These are phyloP conservation scores for Mycosarcoma maydis DNA, from an alignment of 1,284 basidiomycete species.

Conservation along the genomic window DNA sequence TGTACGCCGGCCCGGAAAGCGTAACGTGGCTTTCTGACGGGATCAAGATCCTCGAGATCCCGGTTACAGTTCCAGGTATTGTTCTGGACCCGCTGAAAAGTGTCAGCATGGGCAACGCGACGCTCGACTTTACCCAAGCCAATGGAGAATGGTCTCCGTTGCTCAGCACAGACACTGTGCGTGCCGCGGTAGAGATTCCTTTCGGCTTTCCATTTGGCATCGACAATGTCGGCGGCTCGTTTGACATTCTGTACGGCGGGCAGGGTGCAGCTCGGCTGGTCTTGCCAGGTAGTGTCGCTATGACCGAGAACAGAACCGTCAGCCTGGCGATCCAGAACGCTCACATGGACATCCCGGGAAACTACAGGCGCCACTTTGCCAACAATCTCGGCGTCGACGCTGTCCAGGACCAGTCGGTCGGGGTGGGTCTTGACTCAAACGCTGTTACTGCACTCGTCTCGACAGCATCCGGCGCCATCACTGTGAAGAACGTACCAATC, in stretches of 20 bases:
- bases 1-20: slow-evolving; percentile 74
- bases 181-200: slow-evolving; percentile 75
- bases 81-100: slow-evolving; percentile 76
- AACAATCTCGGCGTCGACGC: slow-evolving; percentile 76
- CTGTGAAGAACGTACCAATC: slow-evolving; percentile 73
- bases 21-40: slow-evolving; percentile 79
- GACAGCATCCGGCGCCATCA: slow-evolving; percentile 77
- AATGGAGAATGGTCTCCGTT: slow-evolving; percentile 70
- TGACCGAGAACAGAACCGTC: slow-evolving; percentile 74
- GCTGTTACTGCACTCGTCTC: slow-evolving; percentile 72
- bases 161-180: slow-evolving; percentile 73
- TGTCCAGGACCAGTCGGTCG: slow-evolving; percentile 71
- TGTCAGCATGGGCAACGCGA: slow-evolving; percentile 74
- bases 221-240: slow-evolving; percentile 73
- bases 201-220: slow-evolving; percentile 78
- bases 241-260: slow-evolving; percentile 73
- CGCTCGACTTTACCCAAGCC: slow-evolving; percentile 73
- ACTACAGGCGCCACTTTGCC: slow-evolving; percentile 70
- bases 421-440: slow-evolving; percentile 73
- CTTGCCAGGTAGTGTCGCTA: slow-evolving; percentile 73
- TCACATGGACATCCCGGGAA: slow-evolving; percentile 74
- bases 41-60: slow-evolving; percentile 74
- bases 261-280: slow-evolving; percentile 74
- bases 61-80: slow-evolving; percentile 75
- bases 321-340: slow-evolving; percentile 75